These are phyloP conservation scores for Letharia lupina DNA, from an alignment of 495 filamentous ascomycete genomes.

Conservation along the genomic window DNA sequence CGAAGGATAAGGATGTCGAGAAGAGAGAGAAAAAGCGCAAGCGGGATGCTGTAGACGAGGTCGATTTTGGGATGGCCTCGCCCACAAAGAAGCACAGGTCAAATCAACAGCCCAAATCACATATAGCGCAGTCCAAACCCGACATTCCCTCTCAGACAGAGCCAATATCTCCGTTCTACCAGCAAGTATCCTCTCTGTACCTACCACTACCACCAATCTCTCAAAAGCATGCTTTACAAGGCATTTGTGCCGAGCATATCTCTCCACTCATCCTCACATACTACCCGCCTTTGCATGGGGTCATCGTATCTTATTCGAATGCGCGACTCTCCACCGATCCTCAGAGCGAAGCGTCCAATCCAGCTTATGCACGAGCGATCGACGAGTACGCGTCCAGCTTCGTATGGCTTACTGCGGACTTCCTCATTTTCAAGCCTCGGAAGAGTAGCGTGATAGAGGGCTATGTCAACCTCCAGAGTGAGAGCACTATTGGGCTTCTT, in stretches of 20 bases:
- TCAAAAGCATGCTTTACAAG: conserved; percentile 52
- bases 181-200: conserved; percentile 58
- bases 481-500: conserved; percentile 60
- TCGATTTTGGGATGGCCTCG: conserved; percentile 22
- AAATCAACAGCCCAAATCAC: conserved; percentile 8
- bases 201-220: conserved; percentile 62
- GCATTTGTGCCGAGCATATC: conserved; percentile 63
- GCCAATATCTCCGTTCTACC: conserved; percentile 47
- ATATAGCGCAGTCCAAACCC: conserved; percentile 3
- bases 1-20: conserved; percentile 22
- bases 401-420: conserved; percentile 65
- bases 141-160: conserved; percentile 2
- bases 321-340: conserved; percentile 28
- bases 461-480: conserved; percentile 63
- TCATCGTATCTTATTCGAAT: conserved; percentile 64
- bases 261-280: conserved; percentile 69
- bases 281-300: conserved; percentile 60
- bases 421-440: conserved; percentile 58
- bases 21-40: conserved; percentile 50
- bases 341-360: conserved; percentile 30
- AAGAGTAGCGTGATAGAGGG: conserved; percentile 53
- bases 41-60: conserved; percentile 39
- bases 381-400: conserved; percentile 62
- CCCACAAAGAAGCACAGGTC: conserved; percentile 40
- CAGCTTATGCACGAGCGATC: conserved; percentile 45